phyloP scores from a whole-genome alignment of 352 stramenopile genomes.

The Pythium rishiriense region DNA sequence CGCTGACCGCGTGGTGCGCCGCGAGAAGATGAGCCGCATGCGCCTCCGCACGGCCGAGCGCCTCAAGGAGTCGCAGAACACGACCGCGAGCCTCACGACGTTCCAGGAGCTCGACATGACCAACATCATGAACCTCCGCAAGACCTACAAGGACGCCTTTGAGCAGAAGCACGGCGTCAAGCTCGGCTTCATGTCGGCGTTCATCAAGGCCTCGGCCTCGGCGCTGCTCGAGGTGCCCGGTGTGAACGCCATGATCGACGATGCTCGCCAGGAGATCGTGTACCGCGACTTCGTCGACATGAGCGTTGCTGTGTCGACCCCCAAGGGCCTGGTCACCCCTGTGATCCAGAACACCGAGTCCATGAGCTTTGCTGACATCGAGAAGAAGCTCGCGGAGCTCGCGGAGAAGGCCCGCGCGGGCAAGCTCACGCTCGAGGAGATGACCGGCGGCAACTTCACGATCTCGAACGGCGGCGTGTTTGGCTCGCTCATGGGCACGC shows the following conservation, averaged over 20 bases:
- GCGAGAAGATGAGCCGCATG: constrained; percentile 99
- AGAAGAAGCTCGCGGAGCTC: constrained; percentile 95
- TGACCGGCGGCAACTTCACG: constrained; percentile 98
- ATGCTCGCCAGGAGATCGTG: constrained; percentile 97
- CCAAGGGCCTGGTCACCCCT: constrained; percentile 97
- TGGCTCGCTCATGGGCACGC: constrained; percentile 98
- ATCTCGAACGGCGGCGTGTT: constrained; percentile 99
- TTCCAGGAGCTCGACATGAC: constrained; percentile 99
- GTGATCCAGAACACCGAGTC: constrained; percentile 97
- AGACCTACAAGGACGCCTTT: constrained; percentile 96
- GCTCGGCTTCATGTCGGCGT: constrained; percentile 99
- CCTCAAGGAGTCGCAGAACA: constrained; percentile 99
- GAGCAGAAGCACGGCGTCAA: constrained; percentile 98
- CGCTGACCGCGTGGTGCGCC: constrained; percentile 50
- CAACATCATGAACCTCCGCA: constrained; percentile 93
- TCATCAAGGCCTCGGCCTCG: constrained; percentile 95
- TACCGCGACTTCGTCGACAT: constrained; percentile 99
- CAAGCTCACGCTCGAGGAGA: constrained; percentile 89
- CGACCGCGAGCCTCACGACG: constrained; percentile 97
- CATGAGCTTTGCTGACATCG: constrained; percentile 98
- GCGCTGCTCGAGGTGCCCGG: constrained; percentile 93
- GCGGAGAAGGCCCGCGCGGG: constrained; percentile 72
- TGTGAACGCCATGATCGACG: constrained; percentile 99
- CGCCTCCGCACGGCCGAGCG: constrained; percentile 95
- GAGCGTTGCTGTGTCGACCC: constrained; percentile 96